Conservation (phyloP, 768 basidiomycete species). For the Boletus eberwhitei region DNA sequence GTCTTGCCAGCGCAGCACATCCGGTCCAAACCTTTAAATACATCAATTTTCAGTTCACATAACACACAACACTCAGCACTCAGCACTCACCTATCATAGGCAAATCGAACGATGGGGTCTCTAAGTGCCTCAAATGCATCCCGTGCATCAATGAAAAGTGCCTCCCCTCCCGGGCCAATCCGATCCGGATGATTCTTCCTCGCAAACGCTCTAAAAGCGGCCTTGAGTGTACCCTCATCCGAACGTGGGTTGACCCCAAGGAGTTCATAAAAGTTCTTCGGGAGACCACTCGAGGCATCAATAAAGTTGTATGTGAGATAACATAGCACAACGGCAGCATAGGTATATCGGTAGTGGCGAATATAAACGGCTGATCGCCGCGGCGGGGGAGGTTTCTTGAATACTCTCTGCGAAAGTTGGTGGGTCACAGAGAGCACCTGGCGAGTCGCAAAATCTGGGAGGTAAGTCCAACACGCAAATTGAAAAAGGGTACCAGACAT, state of each 20-base stretch:
- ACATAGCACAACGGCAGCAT: slow-evolving; percentile 57
- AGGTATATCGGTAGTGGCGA: slow-evolving; percentile 62
- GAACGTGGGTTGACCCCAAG: slow-evolving; percentile 60
- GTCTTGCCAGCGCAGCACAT: slow-evolving; percentile 62
- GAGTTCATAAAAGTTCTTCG: slow-evolving; percentile 76
- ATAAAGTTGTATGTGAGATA: slow-evolving; percentile 68
- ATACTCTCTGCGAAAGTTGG: slow-evolving; percentile 29
- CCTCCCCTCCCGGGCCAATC: slow-evolving; percentile 53
- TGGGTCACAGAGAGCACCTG: slow-evolving; percentile 49
- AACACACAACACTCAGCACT: background rate
- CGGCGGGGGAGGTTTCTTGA: slow-evolving; percentile 36
- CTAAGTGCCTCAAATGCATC: slow-evolving; percentile 78
- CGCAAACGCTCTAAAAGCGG: slow-evolving; percentile 74
- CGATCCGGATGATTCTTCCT: slow-evolving; percentile 76
- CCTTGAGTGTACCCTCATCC: slow-evolving; percentile 64
- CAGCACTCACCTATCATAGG: slow-evolving; percentile 70
- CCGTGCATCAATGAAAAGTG: slow-evolving; percentile 65
- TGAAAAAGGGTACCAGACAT: slow-evolving; percentile 38
- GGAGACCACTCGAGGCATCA: slow-evolving; percentile 51
- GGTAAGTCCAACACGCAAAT: slow-evolving; percentile 60
- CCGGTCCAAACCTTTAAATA: slow-evolving; percentile 66
- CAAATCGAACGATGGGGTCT: slow-evolving; percentile 74
- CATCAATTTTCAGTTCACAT: background rate
- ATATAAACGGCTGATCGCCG: slow-evolving; percentile 43
- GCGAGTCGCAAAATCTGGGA: slow-evolving; percentile 61